A percentile compares a stretch with the other conserved stretches of the same genome.
Evolutionary conservation across 805 yeast genomes (phyloP).

Genomic region (Jamesozyma jinghongensis): DNA sequence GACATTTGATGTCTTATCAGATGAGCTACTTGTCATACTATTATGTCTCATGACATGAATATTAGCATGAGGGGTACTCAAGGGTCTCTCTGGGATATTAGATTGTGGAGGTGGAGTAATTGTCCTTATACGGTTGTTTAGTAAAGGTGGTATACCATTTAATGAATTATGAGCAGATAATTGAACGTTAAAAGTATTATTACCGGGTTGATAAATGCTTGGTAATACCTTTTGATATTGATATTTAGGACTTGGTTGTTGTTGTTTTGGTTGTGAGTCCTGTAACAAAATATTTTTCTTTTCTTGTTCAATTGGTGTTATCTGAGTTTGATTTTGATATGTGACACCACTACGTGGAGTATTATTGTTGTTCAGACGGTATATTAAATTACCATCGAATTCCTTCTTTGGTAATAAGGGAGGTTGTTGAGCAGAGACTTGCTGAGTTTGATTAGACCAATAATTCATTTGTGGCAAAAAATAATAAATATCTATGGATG

Average conservation of each 20-base stretch:
- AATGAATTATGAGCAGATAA: slow-evolving; percentile 1
- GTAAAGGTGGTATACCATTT: slow-evolving; percentile 1
- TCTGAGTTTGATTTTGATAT: background rate
- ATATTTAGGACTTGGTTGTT: slow-evolving; percentile 4
- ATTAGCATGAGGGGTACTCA: too few relatives aligned
- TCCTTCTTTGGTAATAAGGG: slow-evolving; percentile 1
- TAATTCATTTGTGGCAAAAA: slow-evolving; percentile 1
- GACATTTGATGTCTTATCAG: too few relatives aligned
- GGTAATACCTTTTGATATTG: slow-evolving; percentile 6
- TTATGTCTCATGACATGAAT: too few relatives aligned
- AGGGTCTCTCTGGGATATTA: too few relatives aligned
- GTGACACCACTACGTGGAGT: background rate
- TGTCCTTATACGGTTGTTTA: too few relatives aligned
- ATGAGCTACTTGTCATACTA: too few relatives aligned
- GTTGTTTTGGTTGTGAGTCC: background rate
- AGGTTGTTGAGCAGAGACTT: slow-evolving; percentile 2
- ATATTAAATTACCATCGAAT: slow-evolving; percentile 2
- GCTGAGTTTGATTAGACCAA: slow-evolving; percentile 1
- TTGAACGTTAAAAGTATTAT: slow-evolving; percentile 1
- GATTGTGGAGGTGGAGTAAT: too few relatives aligned
- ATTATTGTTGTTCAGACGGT: slow-evolving; percentile 1
- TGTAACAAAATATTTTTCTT: slow-evolving; percentile 3
- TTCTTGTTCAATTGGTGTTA: background rate
- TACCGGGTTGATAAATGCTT: slow-evolving; percentile 4
- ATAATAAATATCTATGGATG: too few relatives aligned